Conservation (phyloP, 164 flowering plant species). For the Houttuynia cordata region DNA sequence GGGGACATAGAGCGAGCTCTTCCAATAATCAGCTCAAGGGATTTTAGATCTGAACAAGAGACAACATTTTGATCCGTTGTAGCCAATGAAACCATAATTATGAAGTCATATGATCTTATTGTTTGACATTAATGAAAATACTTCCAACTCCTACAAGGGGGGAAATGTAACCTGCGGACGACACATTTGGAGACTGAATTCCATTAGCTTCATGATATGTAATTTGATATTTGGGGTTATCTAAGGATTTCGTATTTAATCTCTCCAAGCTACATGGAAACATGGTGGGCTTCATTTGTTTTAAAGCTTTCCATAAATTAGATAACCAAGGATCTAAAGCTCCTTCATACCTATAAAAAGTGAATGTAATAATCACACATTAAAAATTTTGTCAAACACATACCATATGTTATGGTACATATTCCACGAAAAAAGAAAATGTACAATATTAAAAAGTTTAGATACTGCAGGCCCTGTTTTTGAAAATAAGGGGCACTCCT, state of each 20-base stretch:
- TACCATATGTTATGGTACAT: no score
- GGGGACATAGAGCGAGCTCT: slow-evolving; percentile 55
- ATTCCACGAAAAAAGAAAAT: no score
- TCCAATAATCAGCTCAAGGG: slow-evolving; percentile 35
- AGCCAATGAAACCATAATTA: background rate
- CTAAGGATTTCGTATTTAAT: slow-evolving; percentile 30
- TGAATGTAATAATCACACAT: no score
- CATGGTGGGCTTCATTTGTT: slow-evolving; percentile 35
- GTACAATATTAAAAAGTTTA: no score
- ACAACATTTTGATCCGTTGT: background rate
- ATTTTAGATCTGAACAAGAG: slow-evolving; percentile 36
- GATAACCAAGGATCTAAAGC: slow-evolving; percentile 96
- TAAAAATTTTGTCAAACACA: no score
- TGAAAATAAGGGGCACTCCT: background rate
- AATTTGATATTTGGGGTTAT: slow-evolving; percentile 52
- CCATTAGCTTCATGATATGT: slow-evolving; percentile 35
- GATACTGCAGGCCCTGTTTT: background rate
- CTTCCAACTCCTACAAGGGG: background rate
- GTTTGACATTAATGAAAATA: background rate
- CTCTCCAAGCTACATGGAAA: slow-evolving; percentile 44
- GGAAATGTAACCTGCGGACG: slow-evolving; percentile 32
- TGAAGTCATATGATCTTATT: background rate
- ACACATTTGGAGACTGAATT: slow-evolving; percentile 18
- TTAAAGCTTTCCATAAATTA: slow-evolving; percentile 56
- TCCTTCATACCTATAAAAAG: slow-evolving; percentile 69